Evolutionary conservation across 129 eudicot genomes (phyloP).

Genomic region (Saposhnikovia divaricata): DNA sequence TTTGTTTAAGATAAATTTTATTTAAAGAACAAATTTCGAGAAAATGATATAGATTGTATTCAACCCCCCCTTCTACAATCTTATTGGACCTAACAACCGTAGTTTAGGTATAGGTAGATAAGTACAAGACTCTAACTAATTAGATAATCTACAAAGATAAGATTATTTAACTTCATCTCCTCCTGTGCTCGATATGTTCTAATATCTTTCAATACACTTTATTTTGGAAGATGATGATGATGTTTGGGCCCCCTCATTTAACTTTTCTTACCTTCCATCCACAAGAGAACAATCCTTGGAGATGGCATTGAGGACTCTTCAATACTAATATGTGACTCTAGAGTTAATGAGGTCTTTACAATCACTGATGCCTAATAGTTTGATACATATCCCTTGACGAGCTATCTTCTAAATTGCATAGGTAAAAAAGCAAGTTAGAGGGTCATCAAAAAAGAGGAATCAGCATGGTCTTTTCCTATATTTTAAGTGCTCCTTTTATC

Average conservation of each 20-base stretch:
- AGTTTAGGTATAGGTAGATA: too few species aligned
- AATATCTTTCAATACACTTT: too few species aligned
- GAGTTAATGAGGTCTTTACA: background rate
- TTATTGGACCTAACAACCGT: too few species aligned
- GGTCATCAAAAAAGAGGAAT: slow-evolving; percentile 40
- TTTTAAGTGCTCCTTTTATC: slow-evolving; percentile 35
- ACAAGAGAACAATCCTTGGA: slow-evolving; percentile 51
- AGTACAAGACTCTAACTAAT: too few species aligned
- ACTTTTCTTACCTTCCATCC: slow-evolving; percentile 52
- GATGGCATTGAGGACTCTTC: slow-evolving; percentile 55
- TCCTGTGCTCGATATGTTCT: too few species aligned
- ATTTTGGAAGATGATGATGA: too few species aligned
- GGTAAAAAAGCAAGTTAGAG: slow-evolving; percentile 11
- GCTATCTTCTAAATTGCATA: slow-evolving; percentile 1
- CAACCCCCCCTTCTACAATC: too few species aligned
- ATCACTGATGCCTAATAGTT: background rate
- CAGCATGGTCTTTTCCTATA: slow-evolving; percentile 34
- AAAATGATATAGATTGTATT: too few species aligned
- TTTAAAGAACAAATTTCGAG: too few species aligned
- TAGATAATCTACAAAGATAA: too few species aligned
- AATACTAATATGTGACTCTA: slow-evolving; percentile 3
- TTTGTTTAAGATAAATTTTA: too few species aligned
- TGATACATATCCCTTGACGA: background rate
- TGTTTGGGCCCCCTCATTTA: slow-evolving; percentile 24
- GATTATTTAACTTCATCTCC: too few species aligned